phyloP scores from a whole-genome alignment of 305 asterid genomes.

The Fraxinus angustifolia region DNA sequence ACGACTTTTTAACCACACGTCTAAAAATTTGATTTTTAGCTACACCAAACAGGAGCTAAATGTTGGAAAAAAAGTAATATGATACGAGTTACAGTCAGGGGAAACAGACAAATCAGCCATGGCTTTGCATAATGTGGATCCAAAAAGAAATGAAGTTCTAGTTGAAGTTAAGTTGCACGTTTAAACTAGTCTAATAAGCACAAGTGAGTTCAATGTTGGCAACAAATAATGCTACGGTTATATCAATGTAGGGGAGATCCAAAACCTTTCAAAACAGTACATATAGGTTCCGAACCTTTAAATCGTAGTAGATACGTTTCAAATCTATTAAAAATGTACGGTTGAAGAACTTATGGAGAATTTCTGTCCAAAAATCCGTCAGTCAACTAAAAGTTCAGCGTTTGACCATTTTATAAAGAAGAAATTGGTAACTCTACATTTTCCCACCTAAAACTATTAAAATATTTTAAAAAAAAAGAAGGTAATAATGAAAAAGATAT shows the following conservation, averaged over 20 bases:
- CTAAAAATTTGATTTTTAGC: neutral
- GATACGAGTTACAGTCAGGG: neutral
- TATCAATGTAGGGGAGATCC: neutral
- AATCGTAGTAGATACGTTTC: neutral
- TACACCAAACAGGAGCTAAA: neutral
- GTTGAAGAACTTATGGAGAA: neutral
- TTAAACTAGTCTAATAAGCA: neutral
- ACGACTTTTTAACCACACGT: neutral
- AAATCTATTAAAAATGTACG: neutral
- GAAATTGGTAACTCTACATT: neutral
- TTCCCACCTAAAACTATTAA: neutral
- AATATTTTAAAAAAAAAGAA: neutral
- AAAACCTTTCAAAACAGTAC: neutral
- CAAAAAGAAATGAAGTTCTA: neutral
- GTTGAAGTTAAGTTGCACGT: neutral
- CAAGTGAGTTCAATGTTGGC: neutral
- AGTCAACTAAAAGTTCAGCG: neutral
- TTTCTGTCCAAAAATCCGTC: neutral
- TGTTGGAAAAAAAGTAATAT: neutral
- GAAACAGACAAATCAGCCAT: neutral
- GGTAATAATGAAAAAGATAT: neutral
- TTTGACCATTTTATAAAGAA: neutral
- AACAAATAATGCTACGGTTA: neutral
- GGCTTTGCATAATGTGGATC: neutral
- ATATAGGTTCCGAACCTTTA: neutral